Evolutionary conservation across 306 rosid genomes (phyloP).

Genomic region (Carpinus fangiana): DNA sequence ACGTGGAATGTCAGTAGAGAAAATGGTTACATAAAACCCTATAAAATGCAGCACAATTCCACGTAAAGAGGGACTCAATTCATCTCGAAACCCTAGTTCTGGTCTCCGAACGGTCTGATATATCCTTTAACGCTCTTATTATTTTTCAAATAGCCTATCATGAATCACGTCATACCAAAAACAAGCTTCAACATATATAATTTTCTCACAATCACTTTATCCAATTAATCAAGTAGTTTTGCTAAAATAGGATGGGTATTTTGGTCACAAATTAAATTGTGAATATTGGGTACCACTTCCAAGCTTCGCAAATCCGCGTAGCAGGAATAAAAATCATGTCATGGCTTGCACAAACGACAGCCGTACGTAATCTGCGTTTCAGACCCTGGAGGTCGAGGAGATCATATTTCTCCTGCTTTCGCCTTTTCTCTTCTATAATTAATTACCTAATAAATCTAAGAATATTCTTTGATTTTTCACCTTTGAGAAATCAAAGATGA

Average conservation of each 20-base stretch:
- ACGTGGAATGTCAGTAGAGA: no score
- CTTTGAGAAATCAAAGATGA: neutral
- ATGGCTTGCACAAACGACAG: neutral
- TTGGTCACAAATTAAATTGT: neutral
- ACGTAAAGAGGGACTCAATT: no score
- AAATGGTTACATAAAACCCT: no score
- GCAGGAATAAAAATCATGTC: neutral
- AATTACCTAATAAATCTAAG: neutral
- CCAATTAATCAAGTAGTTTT: no score
- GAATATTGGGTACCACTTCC: neutral
- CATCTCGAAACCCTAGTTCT: no score
- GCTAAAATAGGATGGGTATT: neutral
- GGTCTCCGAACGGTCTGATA: no score
- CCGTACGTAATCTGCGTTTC: neutral
- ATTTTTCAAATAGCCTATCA: no score
- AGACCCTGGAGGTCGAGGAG: neutral
- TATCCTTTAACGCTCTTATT: no score
- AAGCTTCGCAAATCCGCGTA: neutral
- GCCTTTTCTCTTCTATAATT: neutral
- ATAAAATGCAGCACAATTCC: no score
- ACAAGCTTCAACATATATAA: no score
- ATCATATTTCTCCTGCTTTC: neutral
- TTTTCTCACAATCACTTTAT: no score
- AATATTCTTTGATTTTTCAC: neutral
- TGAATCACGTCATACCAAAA: no score